Evolutionary conservation across 495 filamentous ascomycete genomes (phyloP), one percentile per base, ranked within the genome.

Genomic region (Aspergillus homomorphus): DNA sequence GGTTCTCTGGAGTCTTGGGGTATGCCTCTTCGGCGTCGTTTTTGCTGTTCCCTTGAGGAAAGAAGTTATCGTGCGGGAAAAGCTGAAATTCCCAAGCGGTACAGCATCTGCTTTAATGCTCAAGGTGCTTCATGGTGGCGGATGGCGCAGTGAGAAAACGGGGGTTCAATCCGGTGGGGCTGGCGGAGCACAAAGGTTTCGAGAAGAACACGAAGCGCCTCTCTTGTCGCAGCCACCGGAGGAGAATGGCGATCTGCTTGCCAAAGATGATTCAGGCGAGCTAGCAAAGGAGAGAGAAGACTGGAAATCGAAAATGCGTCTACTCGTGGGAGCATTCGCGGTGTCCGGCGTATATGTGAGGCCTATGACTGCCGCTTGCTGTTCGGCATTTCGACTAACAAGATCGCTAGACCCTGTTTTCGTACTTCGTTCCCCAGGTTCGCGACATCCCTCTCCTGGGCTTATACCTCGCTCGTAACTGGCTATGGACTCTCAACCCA

Each of bases 401-500:
- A 43, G 33, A 59, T 73, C 10, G 15, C 7, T 60, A 89, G 86
- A 97, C 95, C 1, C 73, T 98, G n/a, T 80, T 86, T 16, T 92
- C 91, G 0, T 98, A 96, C 68, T 98, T 98, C 70, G 80, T 97
- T 30, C 95, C 94, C 0, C 77, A 92, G 38, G 74, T 97, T 24
- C 86, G 90, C 19, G 84, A 90, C 62, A 77, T 98, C 41, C 94
- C 95, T 4, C 77, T 98, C 38, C 89, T 98, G 62, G 94, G 94
- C 0, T 69, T 81, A 1, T 69, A 80, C 7, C 81, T 95, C 9
- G 92, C 91, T 0, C 70, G 78, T 16, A 84, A 85, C 20, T 98
- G 93, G 93, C 78, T 98, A 3, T 99, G 94, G 94, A 93, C 89
- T 18, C 79, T 99, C 15, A 99, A 99, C 58, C 94, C 95, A 5